Conservation (phyloP, 495 filamentous ascomycete species). For the Aspergillus heteromorphus region DNA sequence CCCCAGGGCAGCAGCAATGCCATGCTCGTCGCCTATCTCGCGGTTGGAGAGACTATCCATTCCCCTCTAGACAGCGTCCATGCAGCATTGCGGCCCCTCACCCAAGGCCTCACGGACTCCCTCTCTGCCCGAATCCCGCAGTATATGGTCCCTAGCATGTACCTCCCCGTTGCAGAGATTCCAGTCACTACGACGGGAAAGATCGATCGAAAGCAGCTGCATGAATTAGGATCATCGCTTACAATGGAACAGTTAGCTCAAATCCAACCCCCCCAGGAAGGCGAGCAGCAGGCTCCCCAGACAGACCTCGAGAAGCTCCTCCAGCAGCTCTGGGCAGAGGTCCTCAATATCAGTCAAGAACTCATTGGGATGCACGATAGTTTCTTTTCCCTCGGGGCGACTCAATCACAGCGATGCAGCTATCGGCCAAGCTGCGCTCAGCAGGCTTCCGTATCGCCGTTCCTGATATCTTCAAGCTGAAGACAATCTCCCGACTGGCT, state of each 20-base stretch:
- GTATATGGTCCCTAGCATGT: slow-evolving; percentile 39
- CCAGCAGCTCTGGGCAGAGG: slow-evolving; percentile 12
- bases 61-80: too few relatives aligned
- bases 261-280: too few relatives aligned
- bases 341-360: slow-evolving; percentile 12
- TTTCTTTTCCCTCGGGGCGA: slow-evolving; percentile 53
- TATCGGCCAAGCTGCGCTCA: not conserved
- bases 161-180: slow-evolving; percentile 29
- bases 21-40: too few relatives aligned
- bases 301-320: not conserved
- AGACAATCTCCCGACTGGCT: not conserved
- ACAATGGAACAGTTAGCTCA: not conserved
- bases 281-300: too few relatives aligned
- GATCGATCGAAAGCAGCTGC: slow-evolving; percentile 18
- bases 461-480: not conserved
- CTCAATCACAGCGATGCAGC: slow-evolving; percentile 47
- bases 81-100: too few relatives aligned
- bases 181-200: slow-evolving; percentile 34
- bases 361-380: slow-evolving; percentile 34
- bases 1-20: too few relatives aligned
- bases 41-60: too few relatives aligned
- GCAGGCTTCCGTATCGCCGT: not conserved
- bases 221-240: not conserved
- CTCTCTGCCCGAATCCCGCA: slow-evolving; percentile 9
- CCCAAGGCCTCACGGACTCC: not conserved